Evolutionary conservation across 371 early-diverging fungal species (phyloP), one percentile per base, ranked within the genome.

Genomic region (Mortierella sp.): DNA sequence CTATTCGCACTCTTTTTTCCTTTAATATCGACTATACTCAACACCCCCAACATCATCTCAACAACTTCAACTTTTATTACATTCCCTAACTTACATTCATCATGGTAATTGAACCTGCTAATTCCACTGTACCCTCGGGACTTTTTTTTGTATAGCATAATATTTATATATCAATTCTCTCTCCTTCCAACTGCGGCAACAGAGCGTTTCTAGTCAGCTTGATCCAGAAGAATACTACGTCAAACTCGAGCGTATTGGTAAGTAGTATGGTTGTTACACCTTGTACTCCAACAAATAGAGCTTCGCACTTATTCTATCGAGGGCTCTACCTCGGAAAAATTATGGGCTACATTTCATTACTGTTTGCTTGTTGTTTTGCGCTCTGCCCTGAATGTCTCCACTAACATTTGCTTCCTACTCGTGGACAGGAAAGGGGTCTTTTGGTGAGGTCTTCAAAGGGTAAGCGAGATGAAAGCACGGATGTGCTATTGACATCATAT

Each of bases 401-500:
- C 60, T 40, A 28, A 58, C 22, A 34, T 37, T 59, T 13, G 12
- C 1, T 29, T 19, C 2, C 9, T 10, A 2, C 23, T 26, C 23
- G 3, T 59, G 0, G 2, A 60, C 79, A 92, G 92, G 94, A 53
- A 92, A 92, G 71, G 96, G 96, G 45, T 94, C 96, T 23, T 96
- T 95, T 85, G 96, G 96, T 69, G 95, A 95, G 72, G 96, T 96
- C 1, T 96, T 87, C 68, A 94, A 93, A 89, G 95, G 94, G 93
- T 94, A 91, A 85, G 82, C 17, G 23, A 26, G 22, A 4, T 23
- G 15, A 15, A 29, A 29, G 60, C 60, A 37, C 13, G 34, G 32
- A 54, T 26, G 55, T 17, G 31, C 29, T 22, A 47, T 57, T 31
- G 13, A n/a, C 26, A 35, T n/a, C 51, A 49, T 34, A 7, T 28